Base-by-base conservation (phyloP, 805 yeast species). In the Candida ficus region DNA sequence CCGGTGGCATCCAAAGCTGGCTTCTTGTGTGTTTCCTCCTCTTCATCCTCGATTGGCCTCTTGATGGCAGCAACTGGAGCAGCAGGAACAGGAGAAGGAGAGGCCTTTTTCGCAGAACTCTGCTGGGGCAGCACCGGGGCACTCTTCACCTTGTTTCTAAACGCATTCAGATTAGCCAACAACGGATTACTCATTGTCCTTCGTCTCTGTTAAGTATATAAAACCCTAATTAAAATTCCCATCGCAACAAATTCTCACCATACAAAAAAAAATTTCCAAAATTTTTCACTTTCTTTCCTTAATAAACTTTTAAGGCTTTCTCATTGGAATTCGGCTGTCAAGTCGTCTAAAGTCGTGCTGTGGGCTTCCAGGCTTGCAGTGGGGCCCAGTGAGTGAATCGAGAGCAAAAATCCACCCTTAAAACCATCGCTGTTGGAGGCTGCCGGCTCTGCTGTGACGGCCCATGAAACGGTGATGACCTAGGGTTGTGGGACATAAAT, bases 341-440 rank as follows among this genome's bases (percentile, higher is more conserved):
- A 26, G 16, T 26, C n/a, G 29, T 26, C 29, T 26, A 7, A 23
- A 26, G 29, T 11, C 29, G 29, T 3, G 7, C 4, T 16, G 5
- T 8, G 10, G 6, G 11, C 20, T 17, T 29, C n/a, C n/a, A n/a
- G n/a, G n/a, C n/a, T 17, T 9, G 4, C 13, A 19, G 11, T 29
- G 7, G 13, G 18, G 12, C n/a, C 27, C 23, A n/a, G 22, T n/a
- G 5, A 11, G n/a, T 9, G 10, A 8, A 13, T 22, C 30, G 25
- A 19, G 23, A 34, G 18, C 9, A 29, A 23, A 8, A 14, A 17
- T 38, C 29, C 52, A 49, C 44, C 54, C 81, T 83, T 86, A 88
- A 88, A 88, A 88, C 96, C 96, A 88, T 88, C 88, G 95, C 90
- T 78, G 86, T 82, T 81, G 63, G 89, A 87, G 95, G 95, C 83